Conservation (phyloP, 73 alveolate species). For the Durusdinium trenchii region DNA sequence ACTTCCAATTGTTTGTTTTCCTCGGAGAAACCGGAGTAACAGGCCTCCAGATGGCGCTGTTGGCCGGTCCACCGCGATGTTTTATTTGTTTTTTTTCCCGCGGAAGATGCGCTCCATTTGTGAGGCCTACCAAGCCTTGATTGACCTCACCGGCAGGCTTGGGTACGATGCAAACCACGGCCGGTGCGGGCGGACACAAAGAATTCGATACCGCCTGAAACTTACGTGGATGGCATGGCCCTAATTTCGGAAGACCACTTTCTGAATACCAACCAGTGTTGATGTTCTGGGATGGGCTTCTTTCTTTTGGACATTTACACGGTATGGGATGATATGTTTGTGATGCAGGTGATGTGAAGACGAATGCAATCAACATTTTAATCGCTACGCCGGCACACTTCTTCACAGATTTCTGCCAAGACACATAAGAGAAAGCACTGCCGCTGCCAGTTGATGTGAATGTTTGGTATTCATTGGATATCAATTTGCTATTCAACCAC, state of each 20-base stretch:
- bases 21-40: neutral
- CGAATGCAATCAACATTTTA: no score
- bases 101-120: no score
- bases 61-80: no score
- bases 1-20: neutral
- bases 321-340: no score
- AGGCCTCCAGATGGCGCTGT: neutral
- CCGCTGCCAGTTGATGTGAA: neutral
- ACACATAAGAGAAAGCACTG: neutral
- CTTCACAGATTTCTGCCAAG: no score
- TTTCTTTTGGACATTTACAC: no score
- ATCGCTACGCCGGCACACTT: no score
- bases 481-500: neutral
- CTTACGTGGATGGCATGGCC: neutral
- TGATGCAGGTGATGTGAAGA: no score
- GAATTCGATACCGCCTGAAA: neutral
- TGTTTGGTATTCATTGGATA: neutral
- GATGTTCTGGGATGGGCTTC: neutral
- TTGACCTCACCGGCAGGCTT: neutral
- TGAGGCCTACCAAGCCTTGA: conserved; percentile 4
- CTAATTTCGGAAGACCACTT: neutral
- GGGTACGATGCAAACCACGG: neutral
- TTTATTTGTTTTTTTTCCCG: no score
- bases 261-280: neutral
- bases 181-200: neutral